phyloP scores from a whole-genome alignment of 202 grass and related monocot genomes.

The Tripidium arundinaceum region DNA sequence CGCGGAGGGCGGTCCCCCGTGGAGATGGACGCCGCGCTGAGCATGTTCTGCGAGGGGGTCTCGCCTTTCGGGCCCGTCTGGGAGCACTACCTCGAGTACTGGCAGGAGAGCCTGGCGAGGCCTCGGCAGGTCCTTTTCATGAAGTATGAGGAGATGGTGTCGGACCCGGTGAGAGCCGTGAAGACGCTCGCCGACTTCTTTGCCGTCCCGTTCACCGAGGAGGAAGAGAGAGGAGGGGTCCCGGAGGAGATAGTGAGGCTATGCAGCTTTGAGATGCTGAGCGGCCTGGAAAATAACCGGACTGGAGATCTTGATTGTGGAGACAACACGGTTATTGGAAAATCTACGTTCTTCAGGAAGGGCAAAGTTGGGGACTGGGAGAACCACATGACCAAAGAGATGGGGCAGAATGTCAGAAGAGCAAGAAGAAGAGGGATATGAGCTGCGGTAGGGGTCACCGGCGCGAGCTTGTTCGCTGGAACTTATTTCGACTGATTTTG shows the following conservation, averaged over 20 bases:
- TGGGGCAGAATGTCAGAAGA: neutral
- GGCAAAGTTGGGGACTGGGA: neutral
- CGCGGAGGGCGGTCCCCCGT: too few species aligned
- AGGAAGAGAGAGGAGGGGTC: neutral
- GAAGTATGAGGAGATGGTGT: neutral
- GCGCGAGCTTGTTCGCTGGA: too few species aligned
- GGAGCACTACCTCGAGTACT: constrained; percentile 6
- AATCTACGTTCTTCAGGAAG: neutral
- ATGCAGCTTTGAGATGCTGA: neutral
- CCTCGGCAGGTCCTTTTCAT: neutral
- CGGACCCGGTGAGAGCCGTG: neutral
- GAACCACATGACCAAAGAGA: neutral
- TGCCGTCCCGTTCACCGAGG: neutral
- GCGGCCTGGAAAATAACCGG: neutral
- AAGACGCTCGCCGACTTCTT: neutral
- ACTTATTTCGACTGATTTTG: too few species aligned
- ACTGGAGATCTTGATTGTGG: neutral
- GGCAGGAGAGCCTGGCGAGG: neutral
- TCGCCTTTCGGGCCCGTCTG: neutral
- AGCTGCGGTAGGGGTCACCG: too few species aligned
- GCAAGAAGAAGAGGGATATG: too few species aligned
- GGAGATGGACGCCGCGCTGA: neutral
- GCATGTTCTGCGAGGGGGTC: neutral
- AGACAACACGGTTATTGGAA: neutral
- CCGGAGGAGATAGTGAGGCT: neutral